Percentiles rank a stretch among this genome's conserved stretches.
Evolutionary conservation across 179 eudicot genomes (phyloP).

Genomic region (Actinidia arguta): DNA sequence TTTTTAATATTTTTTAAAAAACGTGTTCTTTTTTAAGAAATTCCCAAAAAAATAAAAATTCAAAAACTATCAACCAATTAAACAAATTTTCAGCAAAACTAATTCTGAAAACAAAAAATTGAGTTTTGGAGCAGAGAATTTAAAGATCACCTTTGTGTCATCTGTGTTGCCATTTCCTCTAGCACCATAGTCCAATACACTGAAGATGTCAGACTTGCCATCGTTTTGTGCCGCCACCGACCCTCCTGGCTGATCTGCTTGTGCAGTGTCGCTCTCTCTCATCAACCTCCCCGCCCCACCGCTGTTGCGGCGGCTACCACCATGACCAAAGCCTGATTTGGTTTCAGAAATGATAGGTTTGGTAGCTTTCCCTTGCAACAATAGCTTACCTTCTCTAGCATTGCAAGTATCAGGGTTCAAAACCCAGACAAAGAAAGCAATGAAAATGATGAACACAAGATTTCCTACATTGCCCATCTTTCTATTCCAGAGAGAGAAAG

Average conservation of each 20-base stretch:
- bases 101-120: too few species aligned
- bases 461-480: too few species aligned
- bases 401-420: slow-evolving; percentile 9
- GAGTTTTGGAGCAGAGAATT: too few species aligned
- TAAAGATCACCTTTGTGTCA: slow-evolving; percentile 37
- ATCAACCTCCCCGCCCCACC: not conserved
- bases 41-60: too few species aligned
- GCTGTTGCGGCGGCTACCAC: not conserved
- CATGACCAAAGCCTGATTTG: not conserved
- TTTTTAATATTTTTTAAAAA: too few species aligned
- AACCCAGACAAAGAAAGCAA: not conserved
- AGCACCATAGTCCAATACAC: slow-evolving; percentile 26
- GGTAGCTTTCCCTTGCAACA: not conserved
- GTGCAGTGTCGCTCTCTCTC: not conserved
- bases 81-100: too few species aligned
- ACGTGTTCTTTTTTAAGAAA: too few species aligned
- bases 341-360: not conserved
- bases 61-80: too few species aligned
- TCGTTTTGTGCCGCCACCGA: not conserved
- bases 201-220: slow-evolving; percentile 4
- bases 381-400: slow-evolving; percentile 10
- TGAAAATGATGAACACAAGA: not conserved
- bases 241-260: not conserved
- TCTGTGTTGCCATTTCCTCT: slow-evolving; percentile 37
- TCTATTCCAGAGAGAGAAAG: not conserved